phyloP scores from a whole-genome alignment of 1,139 yeast species.

The Trichomonascaceae sp. region DNA sequence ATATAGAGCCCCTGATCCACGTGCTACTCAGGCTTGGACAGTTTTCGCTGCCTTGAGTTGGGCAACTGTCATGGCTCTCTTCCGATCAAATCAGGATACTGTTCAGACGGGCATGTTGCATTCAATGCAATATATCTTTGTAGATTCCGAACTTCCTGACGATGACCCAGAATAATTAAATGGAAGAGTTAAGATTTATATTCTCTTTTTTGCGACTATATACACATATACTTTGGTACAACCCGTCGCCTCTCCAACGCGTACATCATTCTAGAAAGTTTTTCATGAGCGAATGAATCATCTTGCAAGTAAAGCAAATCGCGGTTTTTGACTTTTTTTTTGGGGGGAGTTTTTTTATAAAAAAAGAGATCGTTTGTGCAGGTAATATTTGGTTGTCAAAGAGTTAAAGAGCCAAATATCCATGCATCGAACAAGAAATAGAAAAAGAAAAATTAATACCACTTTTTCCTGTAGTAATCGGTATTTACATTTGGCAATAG shows the following conservation, averaged over 20 bases:
- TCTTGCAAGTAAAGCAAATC: neutral
- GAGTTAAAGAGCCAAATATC: neutral
- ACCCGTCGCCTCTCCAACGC: neutral
- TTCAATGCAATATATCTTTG: constrained; percentile 68
- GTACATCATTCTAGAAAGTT: neutral
- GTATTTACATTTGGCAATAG: neutral
- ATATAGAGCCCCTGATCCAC: constrained; percentile 9
- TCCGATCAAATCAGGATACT: constrained; percentile 56
- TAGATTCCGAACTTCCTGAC: constrained; percentile 34
- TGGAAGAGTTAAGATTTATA: neutral
- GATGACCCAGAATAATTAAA: constrained; percentile 27
- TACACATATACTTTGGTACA: neutral
- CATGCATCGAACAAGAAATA: neutral
- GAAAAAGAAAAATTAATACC: neutral
- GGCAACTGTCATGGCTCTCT: constrained; percentile 72
- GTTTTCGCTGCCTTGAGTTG: constrained; percentile 63
- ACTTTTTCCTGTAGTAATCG: neutral
- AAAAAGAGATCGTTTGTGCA: neutral
- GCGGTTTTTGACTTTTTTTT: neutral
- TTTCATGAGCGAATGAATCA: neutral
- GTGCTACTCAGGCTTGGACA: constrained; percentile 47
- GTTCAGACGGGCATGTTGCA: constrained; percentile 63
- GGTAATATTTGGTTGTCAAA: neutral
- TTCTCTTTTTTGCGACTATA: neutral
- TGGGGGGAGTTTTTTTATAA: neutral